These are phyloP conservation scores for Saposhnikovia divaricata DNA, from an alignment of 129 eudicot species.

Conservation along the genomic window DNA sequence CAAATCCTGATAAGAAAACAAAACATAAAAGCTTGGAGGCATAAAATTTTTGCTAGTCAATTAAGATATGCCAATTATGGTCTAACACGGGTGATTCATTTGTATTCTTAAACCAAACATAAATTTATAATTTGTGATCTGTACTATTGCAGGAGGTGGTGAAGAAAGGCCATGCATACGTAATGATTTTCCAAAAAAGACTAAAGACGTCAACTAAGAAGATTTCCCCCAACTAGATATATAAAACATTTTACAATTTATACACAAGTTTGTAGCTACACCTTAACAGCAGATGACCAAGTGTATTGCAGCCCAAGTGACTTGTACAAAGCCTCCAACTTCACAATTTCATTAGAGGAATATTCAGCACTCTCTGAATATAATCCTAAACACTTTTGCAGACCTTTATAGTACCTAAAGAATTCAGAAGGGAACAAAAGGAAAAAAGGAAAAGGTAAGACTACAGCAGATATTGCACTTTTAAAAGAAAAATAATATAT, in stretches of 20 bases:
- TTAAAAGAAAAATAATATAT: neutral
- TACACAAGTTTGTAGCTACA: no score
- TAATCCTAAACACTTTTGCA: conserved; percentile 79
- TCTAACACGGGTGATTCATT: neutral
- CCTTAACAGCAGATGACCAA: conserved; percentile 98
- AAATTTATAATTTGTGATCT: neutral
- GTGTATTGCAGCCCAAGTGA: conserved; percentile 75
- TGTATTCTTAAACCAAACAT: neutral
- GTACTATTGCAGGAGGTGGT: neutral
- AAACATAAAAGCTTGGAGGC: neutral
- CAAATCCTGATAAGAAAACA: neutral
- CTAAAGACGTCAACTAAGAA: neutral
- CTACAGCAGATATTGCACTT: neutral
- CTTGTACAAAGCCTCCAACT: conserved; percentile 64
- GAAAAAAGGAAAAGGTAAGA: conserved; percentile 5
- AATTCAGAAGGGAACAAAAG: neutral
- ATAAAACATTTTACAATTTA: no score
- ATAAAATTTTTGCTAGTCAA: neutral
- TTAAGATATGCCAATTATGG: neutral
- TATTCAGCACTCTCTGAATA: conserved; percentile 46
- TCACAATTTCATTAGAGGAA: conserved; percentile 65
- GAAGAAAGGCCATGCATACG: no score
- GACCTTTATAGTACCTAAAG: conserved; percentile 84
- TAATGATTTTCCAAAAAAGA: no score
- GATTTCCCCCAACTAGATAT: no score